Percentiles rank a stretch among this genome's conserved stretches.
Evolutionary conservation across 768 basidiomycete genomes (phyloP).

Genomic region (Leccinellum rugosiceps): DNA sequence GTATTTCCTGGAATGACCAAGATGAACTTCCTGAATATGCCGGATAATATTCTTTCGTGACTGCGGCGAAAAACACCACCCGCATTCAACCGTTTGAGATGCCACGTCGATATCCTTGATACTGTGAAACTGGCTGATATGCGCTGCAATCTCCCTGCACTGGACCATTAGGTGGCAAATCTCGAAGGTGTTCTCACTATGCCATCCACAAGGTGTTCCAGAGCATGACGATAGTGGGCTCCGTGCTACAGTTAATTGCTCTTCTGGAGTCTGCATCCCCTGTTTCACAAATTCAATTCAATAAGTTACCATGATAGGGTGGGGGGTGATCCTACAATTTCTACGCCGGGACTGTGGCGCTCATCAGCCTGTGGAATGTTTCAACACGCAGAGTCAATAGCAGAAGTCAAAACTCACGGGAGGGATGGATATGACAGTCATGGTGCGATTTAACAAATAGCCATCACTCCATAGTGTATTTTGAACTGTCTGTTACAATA

Average conservation of each 20-base stretch:
- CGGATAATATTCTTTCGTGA: conserved; percentile 3
- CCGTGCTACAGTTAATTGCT: background rate
- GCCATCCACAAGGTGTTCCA: background rate
- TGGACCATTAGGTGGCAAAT: background rate
- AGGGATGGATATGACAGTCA: too few relatives aligned
- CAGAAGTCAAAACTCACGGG: too few relatives aligned
- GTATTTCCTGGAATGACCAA: background rate
- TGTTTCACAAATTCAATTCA: background rate
- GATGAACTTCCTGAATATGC: background rate
- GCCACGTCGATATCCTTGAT: too few relatives aligned
- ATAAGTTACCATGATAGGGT: background rate
- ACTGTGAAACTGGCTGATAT: too few relatives aligned
- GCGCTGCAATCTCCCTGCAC: background rate
- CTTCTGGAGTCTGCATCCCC: background rate
- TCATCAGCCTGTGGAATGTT: background rate
- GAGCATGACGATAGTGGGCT: background rate
- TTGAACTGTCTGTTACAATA: background rate
- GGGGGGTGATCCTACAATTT: background rate
- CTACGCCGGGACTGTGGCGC: background rate
- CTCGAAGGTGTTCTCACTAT: too few relatives aligned
- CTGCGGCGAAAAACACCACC: background rate
- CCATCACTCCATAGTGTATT: background rate
- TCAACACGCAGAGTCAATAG: background rate
- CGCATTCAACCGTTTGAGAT: too few relatives aligned
- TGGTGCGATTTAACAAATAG: too few relatives aligned